Conservation (phyloP, 106 monocot genomes). For the Acorus gramineus region DNA sequence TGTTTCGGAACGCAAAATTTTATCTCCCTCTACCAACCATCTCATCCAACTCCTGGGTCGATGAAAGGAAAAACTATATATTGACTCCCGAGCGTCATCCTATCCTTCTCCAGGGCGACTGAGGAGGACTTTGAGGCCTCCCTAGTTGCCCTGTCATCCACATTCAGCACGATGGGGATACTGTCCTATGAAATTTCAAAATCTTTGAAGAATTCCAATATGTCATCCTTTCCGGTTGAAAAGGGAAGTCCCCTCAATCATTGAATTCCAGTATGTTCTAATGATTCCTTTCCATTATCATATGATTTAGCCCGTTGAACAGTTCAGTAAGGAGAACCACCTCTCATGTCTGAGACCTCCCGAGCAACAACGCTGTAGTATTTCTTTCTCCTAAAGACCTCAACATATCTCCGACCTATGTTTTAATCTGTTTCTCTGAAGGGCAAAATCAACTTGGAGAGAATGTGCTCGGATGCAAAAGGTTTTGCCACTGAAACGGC, state of each 20-base stretch:
- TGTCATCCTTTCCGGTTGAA: constrained; percentile 43
- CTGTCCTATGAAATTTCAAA: constrained; percentile 25
- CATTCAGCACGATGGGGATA: constrained; percentile 24
- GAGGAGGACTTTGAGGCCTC: constrained; percentile 55
- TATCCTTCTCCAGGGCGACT: constrained; percentile 48
- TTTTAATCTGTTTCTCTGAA: constrained; percentile 43
- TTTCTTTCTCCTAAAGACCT: constrained; percentile 47
- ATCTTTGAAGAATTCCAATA: constrained; percentile 37
- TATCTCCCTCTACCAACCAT: constrained; percentile 20
- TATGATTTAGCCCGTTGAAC: constrained; percentile 17
- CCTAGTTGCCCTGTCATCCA: constrained; percentile 29
- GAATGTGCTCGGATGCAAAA: constrained; percentile 37
- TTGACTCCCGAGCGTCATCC: constrained; percentile 35
- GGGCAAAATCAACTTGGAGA: constrained; percentile 42
- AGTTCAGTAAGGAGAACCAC: constrained; percentile 12
- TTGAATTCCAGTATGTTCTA: constrained; percentile 35
- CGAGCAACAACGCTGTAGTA: constrained; percentile 43
- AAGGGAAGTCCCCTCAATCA: constrained; percentile 45
- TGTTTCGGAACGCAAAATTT: not conserved
- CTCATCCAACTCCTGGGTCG: constrained; percentile 33
- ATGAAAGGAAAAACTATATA: constrained; percentile 47
- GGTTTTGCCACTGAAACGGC: constrained; percentile 37
- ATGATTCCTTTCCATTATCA: constrained; percentile 30
- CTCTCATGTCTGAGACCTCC: constrained; percentile 23
- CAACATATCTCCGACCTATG: constrained; percentile 52